Evolutionary conservation across 1,284 basidiomycete species (phyloP), one percentile per base, ranked within the genome.

Genomic region (Naganishia cerealis): DNA sequence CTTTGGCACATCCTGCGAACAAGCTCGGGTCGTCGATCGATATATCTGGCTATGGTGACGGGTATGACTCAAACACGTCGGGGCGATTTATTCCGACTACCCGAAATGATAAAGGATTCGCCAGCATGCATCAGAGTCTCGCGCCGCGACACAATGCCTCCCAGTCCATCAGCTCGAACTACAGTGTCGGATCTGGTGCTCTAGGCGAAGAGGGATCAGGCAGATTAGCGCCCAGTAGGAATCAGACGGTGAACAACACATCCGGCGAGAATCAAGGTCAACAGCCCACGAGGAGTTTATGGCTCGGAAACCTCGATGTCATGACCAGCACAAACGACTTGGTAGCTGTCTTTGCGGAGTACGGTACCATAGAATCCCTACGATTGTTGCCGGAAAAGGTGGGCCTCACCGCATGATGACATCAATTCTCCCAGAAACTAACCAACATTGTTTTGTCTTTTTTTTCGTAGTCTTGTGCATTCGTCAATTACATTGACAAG

Each of bases 401-500:
- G 63, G 71, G 83, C 78, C 59, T 56, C 21, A 40, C 38, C 18
- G 15, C 42, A 29, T 33, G 29, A 33, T 33, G 43, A 13, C 33
- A n/a, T 39, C 46, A 8, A 50, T 8, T 50, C 21, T 24, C n/a
- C 6, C 9, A n/a, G 21, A 50, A 15, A 16, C 40, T 55, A n/a
- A 50, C 40, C 42, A n/a, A 50, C 24, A 16, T 68, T 13, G 15
- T 33, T 7, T 55, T 50, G 29, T 2, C 6, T 33, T 21, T 59
- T 53, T 39, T 40, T 29, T 18, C 0, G 43, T 53, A 95, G 92
- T 94, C 95, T 78, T 99, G 96, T 78, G 95, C 94, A 10, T 99
- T 99, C 79, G 94, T 99, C 79, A 99, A 99, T 80, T 99, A 95
- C 77, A 91, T 96, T 66, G 94, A 96, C 73, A 89, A 92, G 76